Conservation (phyloP, 1,139 yeast genomes). For the Suhomyces panamericanus region DNA sequence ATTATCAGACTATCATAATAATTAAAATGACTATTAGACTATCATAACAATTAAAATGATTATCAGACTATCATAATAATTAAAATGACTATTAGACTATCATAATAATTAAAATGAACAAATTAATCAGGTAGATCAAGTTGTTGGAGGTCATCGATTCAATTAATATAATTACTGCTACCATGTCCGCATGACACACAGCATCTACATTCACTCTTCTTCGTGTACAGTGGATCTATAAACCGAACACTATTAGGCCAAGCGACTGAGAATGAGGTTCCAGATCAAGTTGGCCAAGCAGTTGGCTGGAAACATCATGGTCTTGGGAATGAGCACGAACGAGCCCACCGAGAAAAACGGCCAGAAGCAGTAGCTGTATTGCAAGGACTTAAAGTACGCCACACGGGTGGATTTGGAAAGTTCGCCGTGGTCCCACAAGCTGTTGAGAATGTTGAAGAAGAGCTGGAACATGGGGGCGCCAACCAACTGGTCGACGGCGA, state of each 20-base stretch:
- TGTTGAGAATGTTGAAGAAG: slow-evolving; percentile 47
- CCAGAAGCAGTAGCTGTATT: slow-evolving; percentile 59
- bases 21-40: no score
- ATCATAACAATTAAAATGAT: no score
- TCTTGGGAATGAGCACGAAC: slow-evolving; percentile 49
- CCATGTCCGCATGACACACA: no score
- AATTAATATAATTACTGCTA: no score
- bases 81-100: no score
- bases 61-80: no score
- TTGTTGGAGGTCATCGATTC: no score
- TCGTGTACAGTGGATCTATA: slow-evolving; percentile 2
- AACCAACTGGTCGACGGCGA: slow-evolving; percentile 52
- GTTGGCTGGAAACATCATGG: slow-evolving; percentile 56
- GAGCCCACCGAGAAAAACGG: slow-evolving; percentile 55
- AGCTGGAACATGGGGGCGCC: slow-evolving; percentile 60
- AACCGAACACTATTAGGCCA: slow-evolving; percentile 6
- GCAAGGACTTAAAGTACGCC: slow-evolving; percentile 48
- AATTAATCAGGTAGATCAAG: no score
- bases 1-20: no score
- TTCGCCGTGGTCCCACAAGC: slow-evolving; percentile 58
- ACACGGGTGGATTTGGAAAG: slow-evolving; percentile 26
- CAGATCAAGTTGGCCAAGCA: slow-evolving; percentile 58
- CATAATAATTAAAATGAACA: no score
- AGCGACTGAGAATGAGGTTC: slow-evolving; percentile 50
- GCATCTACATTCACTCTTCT: not conserved